Evolutionary conservation across 345 rosid genomes (phyloP), one percentile per base, ranked within the genome.

Genomic region (Hibiscus syriacus): DNA sequence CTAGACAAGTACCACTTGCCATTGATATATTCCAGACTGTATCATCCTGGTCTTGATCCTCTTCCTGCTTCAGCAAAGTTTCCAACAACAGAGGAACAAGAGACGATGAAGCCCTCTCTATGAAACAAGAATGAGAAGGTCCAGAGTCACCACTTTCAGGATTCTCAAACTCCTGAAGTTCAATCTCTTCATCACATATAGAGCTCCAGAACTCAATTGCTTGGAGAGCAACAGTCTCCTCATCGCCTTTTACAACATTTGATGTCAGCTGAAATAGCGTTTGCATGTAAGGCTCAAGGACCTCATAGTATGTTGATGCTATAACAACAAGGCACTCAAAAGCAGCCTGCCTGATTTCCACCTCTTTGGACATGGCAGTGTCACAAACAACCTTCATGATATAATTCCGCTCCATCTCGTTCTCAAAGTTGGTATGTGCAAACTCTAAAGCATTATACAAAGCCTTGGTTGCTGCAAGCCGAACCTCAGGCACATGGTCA

Each of bases 121-220:
- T 84, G 74, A 91, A 94, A 52, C 71, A 50, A 22, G 86, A 94
- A 79, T 87, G 87, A 12, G 85, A 77, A 75, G 84, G 73, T 57
- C 80, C 85, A 43, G 91, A 86, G 63, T 85, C 90, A 45, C 85
- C 96, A 61, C 67, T 80, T n/a, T 86, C 89, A 64, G 79, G 68
- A 80, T 39, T 80, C 70, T 75, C 95, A 74, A 78, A 87, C 73
- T 94, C 99, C 72, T 89, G 94, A 64, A 88, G 85, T 64, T 94
- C 97, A 32, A 94, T 86, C 88, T 94, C 99, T 73, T 91, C 97
- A 70, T 94, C 99, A 46, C 99, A 94, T 64, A 94, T 94, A 55
- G 97, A 80, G 73, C 99, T 94, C 99, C 97, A 94, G 70, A 94
- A 94, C 79, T 94, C 99, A 45, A 94, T 75, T 29, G 97, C 99